Evolutionary conservation across 2,329 filamentous ascomycete genomes (phyloP).

Genomic region (Talaromyces marneffei): DNA sequence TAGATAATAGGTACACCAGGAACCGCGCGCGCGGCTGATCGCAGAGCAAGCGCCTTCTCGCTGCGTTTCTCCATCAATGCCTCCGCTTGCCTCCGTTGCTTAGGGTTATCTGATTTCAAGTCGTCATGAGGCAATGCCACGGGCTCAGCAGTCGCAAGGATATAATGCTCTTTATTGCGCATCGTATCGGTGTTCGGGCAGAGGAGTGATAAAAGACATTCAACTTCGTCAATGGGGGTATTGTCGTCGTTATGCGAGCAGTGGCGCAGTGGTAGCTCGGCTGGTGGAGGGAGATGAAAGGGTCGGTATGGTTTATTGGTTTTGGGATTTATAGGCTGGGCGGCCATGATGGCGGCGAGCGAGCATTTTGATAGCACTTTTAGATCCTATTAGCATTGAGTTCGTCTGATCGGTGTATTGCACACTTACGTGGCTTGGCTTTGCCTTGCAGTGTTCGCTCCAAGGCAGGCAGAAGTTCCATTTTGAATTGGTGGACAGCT

Average conservation of each 20-base stretch:
- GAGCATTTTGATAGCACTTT: constrained; percentile 67
- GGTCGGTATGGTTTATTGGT: constrained; percentile 38
- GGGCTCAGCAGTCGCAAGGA: constrained; percentile 41
- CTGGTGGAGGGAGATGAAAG: constrained; percentile 41
- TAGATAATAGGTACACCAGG: constrained; percentile 47
- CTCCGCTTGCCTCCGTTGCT: constrained; percentile 33
- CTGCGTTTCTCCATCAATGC: constrained; percentile 27
- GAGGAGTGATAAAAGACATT: constrained; percentile 42
- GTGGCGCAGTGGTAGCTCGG: constrained; percentile 41
- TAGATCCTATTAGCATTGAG: constrained; percentile 4
- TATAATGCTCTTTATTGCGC: constrained; percentile 46
- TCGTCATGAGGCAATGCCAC: constrained; percentile 16
- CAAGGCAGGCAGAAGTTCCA: constrained; percentile 73
- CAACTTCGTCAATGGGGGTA: constrained; percentile 39
- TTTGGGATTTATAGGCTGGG: constrained; percentile 33
- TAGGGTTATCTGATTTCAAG: constrained; percentile 13
- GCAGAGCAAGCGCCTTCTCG: constrained; percentile 29
- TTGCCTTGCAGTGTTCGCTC: constrained; percentile 80
- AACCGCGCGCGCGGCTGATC: constrained; percentile 37
- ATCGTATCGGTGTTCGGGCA: constrained; percentile 33
- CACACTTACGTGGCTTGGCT: constrained; percentile 66
- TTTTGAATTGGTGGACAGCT: constrained; percentile 77
- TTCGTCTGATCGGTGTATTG: background rate
- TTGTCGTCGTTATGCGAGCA: constrained; percentile 42
- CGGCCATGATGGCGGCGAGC: constrained; percentile 39